Evolutionary conservation across 148 eudicot species (phyloP).

Genomic region (Silene latifolia): DNA sequence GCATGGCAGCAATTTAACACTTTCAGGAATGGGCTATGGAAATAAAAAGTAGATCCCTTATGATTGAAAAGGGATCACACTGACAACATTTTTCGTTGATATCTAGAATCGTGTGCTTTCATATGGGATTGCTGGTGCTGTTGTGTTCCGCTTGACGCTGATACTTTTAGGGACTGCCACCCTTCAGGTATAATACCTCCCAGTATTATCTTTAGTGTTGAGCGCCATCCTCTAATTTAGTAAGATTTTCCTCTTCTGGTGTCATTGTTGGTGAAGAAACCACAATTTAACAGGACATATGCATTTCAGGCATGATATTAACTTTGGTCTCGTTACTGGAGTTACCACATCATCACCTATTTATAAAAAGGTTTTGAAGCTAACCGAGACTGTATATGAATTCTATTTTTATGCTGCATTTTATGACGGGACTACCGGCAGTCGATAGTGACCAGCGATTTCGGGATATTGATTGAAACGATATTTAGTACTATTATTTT

Average conservation of each 20-base stretch:
- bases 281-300: not conserved
- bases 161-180: conserved; percentile 93
- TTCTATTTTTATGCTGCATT: no score
- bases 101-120: conserved; percentile 83
- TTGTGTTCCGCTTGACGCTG: conserved; percentile 72
- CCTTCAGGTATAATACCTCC: conserved; percentile 58
- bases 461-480: not conserved
- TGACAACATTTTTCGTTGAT: conserved; percentile 18
- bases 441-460: no score
- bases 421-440: no score
- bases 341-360: not conserved
- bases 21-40: not conserved
- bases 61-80: not conserved
- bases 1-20: not conserved
- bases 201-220: not conserved
- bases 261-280: not conserved
- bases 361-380: no score
- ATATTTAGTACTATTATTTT: not conserved
- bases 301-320: no score
- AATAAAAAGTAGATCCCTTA: not conserved
- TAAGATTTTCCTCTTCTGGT: not conserved
- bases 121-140: conserved; percentile 88
- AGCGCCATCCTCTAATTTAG: not conserved
- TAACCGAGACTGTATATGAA: no score
- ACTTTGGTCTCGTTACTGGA: not conserved